A percentile compares a stretch with the other conserved stretches of the same genome.
Evolutionary conservation across 257 asterid species (phyloP).

Genomic region (Solanum gracilifrons): DNA sequence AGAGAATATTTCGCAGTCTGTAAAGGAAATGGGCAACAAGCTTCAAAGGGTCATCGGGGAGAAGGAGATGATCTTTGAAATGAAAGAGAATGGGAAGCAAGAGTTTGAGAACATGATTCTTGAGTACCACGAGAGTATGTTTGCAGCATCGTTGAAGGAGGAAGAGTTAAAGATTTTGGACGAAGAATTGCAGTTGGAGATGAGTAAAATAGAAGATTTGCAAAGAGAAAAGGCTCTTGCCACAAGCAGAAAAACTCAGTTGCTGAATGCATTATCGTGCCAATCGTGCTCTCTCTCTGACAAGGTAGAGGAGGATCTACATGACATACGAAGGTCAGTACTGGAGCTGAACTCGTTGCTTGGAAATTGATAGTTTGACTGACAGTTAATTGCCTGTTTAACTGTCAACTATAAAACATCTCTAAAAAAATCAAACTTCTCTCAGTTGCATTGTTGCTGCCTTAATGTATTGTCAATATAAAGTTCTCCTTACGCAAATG

Average conservation of each 20-base stretch:
- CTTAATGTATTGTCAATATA: background rate
- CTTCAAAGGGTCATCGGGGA: conserved; percentile 36
- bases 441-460: background rate
- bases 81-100: conserved; percentile 32
- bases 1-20: conserved; percentile 16
- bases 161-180: conserved; percentile 50
- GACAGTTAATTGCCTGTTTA: conserved; percentile 5
- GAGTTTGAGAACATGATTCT: conserved; percentile 46
- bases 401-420: conserved; percentile 1
- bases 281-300: conserved; percentile 40
- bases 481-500: background rate
- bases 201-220: conserved; percentile 24
- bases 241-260: conserved; percentile 20
- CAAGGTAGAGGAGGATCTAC: conserved; percentile 58
- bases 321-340: conserved; percentile 29
- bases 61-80: conserved; percentile 47
- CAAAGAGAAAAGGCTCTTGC: conserved; percentile 29
- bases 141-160: conserved; percentile 49
- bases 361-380: background rate
- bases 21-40: conserved; percentile 38
- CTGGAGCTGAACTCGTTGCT: conserved; percentile 36
- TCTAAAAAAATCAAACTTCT: background rate
- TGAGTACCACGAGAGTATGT: conserved; percentile 47
- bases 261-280: conserved; percentile 33
- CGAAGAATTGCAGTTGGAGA: conserved; percentile 35